A percentile compares a stretch with the other conserved stretches of the same genome.
These are phyloP conservation scores for Fulvia fulva DNA, from an alignment of 2,329 filamentous ascomycete genomes.

Conservation along the genomic window DNA sequence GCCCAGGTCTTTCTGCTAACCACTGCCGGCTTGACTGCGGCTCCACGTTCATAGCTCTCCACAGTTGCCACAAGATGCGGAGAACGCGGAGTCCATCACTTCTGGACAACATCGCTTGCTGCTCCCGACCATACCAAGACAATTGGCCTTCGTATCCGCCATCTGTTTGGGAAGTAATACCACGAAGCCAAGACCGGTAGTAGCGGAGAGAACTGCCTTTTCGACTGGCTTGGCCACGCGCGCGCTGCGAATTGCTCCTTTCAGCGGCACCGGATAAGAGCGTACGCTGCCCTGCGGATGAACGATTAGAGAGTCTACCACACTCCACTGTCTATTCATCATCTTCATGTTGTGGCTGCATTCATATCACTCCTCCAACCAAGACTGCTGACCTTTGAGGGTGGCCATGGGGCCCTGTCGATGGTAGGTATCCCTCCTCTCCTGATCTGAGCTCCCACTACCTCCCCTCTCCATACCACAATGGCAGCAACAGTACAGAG, in stretches of 20 bases:
- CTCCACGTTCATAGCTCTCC: neutral
- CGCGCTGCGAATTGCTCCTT: conserved; percentile 3
- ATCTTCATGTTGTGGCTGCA: neutral
- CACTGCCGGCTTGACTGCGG: neutral
- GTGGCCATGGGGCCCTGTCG: neutral
- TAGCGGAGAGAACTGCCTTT: neutral
- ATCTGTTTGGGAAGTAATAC: neutral
- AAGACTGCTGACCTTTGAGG: neutral
- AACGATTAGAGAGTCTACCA: neutral
- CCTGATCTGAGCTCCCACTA: neutral
- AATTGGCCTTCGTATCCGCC: neutral
- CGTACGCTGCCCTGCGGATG: neutral
- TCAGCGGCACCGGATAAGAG: neutral
- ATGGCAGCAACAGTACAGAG: conserved; percentile 20
- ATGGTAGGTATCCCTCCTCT: neutral
- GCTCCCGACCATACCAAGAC: neutral
- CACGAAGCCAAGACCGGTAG: neutral
- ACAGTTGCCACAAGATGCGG: neutral
- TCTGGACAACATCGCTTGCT: neutral
- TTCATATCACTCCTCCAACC: neutral
- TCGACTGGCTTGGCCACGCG: neutral
- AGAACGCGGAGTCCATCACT: neutral
- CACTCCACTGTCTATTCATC: neutral
- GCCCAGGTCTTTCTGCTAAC: neutral
- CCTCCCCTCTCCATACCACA: neutral